phyloP scores from a whole-genome alignment of 768 basidiomycete species.

The Rhizopogon vinicolor region DNA sequence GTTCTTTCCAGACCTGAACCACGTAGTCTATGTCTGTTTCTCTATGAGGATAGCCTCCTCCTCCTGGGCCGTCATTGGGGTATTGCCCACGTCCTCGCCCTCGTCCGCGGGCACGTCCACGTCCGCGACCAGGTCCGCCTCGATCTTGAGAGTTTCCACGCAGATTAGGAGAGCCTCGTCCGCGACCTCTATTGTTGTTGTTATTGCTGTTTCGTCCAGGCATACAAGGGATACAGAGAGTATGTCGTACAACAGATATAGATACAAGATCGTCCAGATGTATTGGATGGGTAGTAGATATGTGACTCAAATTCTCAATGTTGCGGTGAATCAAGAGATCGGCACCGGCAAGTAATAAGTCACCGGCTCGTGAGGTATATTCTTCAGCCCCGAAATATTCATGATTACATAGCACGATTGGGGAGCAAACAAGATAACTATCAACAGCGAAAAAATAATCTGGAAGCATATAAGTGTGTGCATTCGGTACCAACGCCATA shows the following conservation, averaged over 20 bases:
- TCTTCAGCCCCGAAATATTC: too few species aligned
- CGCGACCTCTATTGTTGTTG: constrained; percentile 16
- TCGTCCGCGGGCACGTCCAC: neutral
- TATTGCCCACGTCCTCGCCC: neutral
- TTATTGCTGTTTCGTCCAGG: constrained; percentile 10
- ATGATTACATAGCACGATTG: too few species aligned
- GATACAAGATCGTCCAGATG: neutral
- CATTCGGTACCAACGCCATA: too few species aligned
- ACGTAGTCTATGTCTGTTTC: constrained; percentile 20
- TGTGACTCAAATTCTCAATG: too few species aligned
- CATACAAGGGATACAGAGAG: constrained; percentile 10
- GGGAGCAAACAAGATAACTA: too few species aligned
- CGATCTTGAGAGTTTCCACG: constrained; percentile 6
- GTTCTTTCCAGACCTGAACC: constrained; percentile 20
- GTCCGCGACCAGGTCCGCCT: constrained; percentile 10
- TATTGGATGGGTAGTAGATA: neutral
- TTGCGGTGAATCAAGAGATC: too few species aligned
- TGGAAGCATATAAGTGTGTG: too few species aligned
- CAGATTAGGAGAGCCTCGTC: constrained; percentile 9
- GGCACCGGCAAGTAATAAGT: too few species aligned
- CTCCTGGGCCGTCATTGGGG: neutral
- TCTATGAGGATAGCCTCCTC: constrained; percentile 16
- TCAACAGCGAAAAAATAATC: too few species aligned
- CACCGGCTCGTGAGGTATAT: too few species aligned
- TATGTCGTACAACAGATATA: neutral